Evolutionary conservation across 257 asterid genomes (phyloP).

Genomic region (Echites panduratus): DNA sequence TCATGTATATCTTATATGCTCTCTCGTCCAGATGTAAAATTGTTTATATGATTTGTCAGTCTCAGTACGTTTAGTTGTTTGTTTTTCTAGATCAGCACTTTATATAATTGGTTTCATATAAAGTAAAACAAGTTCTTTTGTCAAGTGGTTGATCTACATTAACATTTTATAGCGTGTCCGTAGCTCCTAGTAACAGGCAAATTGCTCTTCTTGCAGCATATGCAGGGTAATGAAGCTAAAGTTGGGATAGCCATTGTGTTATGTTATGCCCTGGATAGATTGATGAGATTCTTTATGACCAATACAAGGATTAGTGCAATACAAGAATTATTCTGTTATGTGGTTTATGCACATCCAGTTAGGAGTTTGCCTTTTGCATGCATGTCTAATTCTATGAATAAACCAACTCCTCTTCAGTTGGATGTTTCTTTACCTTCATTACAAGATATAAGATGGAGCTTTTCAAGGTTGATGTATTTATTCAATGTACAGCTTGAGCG

Average conservation of each 20-base stretch:
- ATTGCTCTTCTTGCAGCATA: conserved; percentile 14
- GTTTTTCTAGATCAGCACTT: not conserved
- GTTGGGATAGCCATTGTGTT: conserved; percentile 44
- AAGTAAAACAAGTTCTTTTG: not conserved
- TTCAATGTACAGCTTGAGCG: conserved; percentile 90
- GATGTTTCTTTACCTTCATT: conserved; percentile 76
- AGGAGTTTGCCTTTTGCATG: conserved; percentile 69
- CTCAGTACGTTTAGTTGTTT: not conserved
- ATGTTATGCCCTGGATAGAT: conserved; percentile 42
- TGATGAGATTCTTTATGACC: conserved; percentile 31
- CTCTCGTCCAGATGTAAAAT: not conserved
- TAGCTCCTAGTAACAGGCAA: not conserved
- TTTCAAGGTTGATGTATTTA: conserved; percentile 70
- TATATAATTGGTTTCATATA: not conserved
- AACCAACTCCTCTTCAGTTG: conserved; percentile 87
- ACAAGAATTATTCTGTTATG: conserved; percentile 35
- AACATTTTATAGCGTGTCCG: not conserved
- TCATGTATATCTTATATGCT: not conserved
- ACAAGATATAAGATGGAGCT: conserved; percentile 69
- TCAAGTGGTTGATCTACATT: not conserved
- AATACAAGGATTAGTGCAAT: conserved; percentile 30
- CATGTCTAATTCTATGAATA: conserved; percentile 64
- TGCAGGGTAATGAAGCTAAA: conserved; percentile 57
- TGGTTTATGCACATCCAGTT: conserved; percentile 44
- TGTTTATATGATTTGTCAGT: not conserved